phyloP scores from a whole-genome alignment of 768 basidiomycete genomes.

The Hirschioporus abietinus region DNA sequence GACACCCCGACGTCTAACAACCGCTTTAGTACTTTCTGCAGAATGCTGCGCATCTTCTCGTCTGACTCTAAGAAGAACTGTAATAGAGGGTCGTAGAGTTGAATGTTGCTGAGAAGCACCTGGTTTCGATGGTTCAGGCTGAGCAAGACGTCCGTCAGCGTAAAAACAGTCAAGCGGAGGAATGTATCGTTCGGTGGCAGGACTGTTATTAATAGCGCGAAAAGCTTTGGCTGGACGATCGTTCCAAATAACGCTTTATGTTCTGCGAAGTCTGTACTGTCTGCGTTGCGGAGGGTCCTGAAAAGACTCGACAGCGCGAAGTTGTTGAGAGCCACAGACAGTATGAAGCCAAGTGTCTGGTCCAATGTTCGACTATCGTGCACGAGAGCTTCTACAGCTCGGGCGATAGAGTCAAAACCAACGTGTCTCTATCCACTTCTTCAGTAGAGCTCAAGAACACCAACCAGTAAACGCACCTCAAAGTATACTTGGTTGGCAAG shows the following conservation, averaged over 20 bases:
- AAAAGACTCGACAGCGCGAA: constrained; percentile 57
- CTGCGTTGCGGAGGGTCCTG: constrained; percentile 33
- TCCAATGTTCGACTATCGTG: constrained; percentile 41
- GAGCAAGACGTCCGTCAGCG: constrained; percentile 58
- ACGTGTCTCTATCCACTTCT: constrained; percentile 39
- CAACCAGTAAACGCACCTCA: constrained; percentile 39
- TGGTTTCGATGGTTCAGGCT: constrained; percentile 63
- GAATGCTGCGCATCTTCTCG: constrained; percentile 46
- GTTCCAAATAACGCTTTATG: constrained; percentile 34
- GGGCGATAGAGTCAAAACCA: constrained; percentile 58
- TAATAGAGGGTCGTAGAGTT: constrained; percentile 50
- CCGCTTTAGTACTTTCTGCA: constrained; percentile 60
- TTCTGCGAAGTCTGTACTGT: constrained; percentile 42
- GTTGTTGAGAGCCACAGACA: constrained; percentile 62
- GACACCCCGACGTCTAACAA: constrained; percentile 72
- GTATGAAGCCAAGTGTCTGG: constrained; percentile 59
- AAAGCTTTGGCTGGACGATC: constrained; percentile 55
- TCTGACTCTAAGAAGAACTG: neutral
- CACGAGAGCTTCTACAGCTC: constrained; percentile 52
- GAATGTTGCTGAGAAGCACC: constrained; percentile 55
- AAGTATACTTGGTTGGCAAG: constrained; percentile 57
- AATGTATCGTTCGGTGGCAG: constrained; percentile 31
- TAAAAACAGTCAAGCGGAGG: constrained; percentile 51
- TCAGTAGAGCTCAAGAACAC: constrained; percentile 2
- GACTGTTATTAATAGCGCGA: constrained; percentile 54